Conservation (phyloP, 2,329 filamentous ascomycete genomes). For the Cladophialophora carrionii region DNA sequence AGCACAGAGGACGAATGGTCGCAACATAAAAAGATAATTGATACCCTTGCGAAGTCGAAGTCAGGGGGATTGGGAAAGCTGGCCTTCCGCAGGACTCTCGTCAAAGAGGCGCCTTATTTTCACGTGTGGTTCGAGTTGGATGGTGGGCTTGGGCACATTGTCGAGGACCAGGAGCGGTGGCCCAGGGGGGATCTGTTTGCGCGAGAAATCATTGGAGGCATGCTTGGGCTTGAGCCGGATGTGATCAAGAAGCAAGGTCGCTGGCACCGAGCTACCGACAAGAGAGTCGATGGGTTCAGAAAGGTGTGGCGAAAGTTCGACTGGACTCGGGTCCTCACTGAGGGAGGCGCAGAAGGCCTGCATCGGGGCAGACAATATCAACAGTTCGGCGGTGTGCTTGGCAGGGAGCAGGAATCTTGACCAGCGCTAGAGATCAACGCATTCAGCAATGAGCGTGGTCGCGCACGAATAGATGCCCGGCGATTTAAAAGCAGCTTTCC, state of each 20-base stretch:
- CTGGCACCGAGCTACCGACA: constrained; percentile 71
- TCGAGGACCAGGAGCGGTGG: constrained; percentile 85
- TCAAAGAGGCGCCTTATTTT: constrained; percentile 98
- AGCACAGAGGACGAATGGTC: constrained; percentile 89
- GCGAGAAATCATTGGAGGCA: constrained; percentile 86
- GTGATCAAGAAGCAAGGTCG: constrained; percentile 87
- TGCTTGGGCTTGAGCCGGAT: constrained; percentile 80
- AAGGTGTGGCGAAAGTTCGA: constrained; percentile 92
- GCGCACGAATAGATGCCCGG: not conserved
- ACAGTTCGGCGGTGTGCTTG: not conserved
- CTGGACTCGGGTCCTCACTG: constrained; percentile 70
- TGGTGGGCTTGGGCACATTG: constrained; percentile 87
- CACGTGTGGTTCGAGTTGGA: constrained; percentile 95
- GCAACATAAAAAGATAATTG: constrained; percentile 92
- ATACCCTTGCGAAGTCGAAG: constrained; percentile 66
- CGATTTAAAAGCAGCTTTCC: not conserved
- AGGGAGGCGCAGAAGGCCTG: constrained; percentile 41
- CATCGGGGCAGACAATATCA: not conserved
- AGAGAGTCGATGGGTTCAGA: constrained; percentile 74
- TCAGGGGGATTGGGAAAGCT: constrained; percentile 69
- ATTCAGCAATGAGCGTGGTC: not conserved
- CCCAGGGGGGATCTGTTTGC: constrained; percentile 91
- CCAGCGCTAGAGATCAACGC: not conserved
- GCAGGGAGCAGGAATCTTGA: too few relatives aligned
- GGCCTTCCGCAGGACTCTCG: constrained; percentile 80